phyloP scores from a whole-genome alignment of 345 rosid genomes.

The Garcia nutans region DNA sequence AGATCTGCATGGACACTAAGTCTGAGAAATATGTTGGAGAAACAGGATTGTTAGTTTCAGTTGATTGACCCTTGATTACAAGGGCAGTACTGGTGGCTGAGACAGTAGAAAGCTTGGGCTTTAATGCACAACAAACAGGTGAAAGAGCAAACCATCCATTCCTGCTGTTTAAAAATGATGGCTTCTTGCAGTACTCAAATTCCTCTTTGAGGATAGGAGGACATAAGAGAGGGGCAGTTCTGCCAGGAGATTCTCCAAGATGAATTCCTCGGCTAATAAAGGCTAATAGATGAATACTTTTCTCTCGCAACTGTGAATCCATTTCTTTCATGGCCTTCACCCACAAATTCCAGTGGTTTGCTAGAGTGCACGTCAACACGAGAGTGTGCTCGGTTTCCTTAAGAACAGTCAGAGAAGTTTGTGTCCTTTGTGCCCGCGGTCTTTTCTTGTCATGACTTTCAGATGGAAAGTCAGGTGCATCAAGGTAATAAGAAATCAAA shows the following conservation, averaged over 20 bases:
- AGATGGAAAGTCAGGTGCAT: conserved; percentile 69
- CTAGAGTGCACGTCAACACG: conserved; percentile 67
- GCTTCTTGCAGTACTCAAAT: conserved; percentile 57
- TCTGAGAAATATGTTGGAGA: conserved; percentile 72
- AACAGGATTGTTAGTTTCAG: conserved; percentile 35
- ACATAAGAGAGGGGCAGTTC: conserved; percentile 49
- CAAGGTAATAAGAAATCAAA: conserved; percentile 62
- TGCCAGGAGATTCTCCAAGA: conserved; percentile 51
- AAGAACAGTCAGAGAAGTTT: conserved; percentile 62
- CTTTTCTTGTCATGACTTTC: conserved; percentile 65
- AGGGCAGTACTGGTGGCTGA: conserved; percentile 47
- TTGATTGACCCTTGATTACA: conserved; percentile 46
- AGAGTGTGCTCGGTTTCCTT: conserved; percentile 87
- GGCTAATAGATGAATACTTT: conserved; percentile 77
- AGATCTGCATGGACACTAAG: conserved; percentile 73
- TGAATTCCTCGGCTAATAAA: conserved; percentile 76
- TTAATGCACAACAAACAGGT: conserved; percentile 55
- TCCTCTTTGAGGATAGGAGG: conserved; percentile 68
- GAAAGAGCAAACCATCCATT: conserved; percentile 85
- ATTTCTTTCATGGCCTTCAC: conserved; percentile 64
- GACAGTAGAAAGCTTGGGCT: conserved; percentile 39
- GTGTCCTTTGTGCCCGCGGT: conserved; percentile 53
- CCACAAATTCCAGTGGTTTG: conserved; percentile 72
- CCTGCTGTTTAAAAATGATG: conserved; percentile 54
- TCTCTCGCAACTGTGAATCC: conserved; percentile 79